Evolutionary conservation across 169 alveolate species (phyloP), one percentile per base, ranked within the genome.

Genomic region (Amoebophrya sp.): DNA sequence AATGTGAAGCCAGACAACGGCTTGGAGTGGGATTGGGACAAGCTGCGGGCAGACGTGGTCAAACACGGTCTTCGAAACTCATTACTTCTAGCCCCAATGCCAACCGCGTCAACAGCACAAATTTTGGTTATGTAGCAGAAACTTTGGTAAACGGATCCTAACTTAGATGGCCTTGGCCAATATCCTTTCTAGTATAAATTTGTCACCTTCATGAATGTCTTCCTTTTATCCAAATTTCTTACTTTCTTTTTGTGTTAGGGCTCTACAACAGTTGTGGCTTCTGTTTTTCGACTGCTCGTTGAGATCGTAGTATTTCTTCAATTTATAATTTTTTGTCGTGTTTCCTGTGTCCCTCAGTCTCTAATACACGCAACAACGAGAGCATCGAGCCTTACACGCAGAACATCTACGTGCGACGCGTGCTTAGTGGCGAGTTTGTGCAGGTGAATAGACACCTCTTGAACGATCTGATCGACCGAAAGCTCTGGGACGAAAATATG

Each of bases 1-100:
- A 96, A 96, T 53, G 53, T 94, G 39, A 26, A 40, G 91, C 94
- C 94, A 0, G 38, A 89, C 36, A 92, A 91, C 29, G 94, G 92
- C 2, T 92, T 65, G 36, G 26, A 91, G 26, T 92, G 94, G 94
- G 98, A 99, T 91, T 99, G 99, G 99, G 98, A 95, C 41, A 94
- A 89, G 0, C 95, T 99, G 55, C 97, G 97, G 95, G 95, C 65
- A 47, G 96, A 96, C 77, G 97, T 98, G 41, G 95, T 93, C 89
- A 93, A 95, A 54, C 94, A 96, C 95, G 99, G 99, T 26, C 95
- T 98, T 90, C 95, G 99, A 53, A 99, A 99, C 96, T 98, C 99
- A 24, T 95, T 99, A n/a, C 95, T 99, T 53, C 93, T 98, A 47
- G 99, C 99, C 24, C 99, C 99, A 40, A 99, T 99, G 99, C 99